These are phyloP conservation scores for Hippophae rhamnoides DNA, from an alignment of 306 rosid species.

Conservation along the genomic window DNA sequence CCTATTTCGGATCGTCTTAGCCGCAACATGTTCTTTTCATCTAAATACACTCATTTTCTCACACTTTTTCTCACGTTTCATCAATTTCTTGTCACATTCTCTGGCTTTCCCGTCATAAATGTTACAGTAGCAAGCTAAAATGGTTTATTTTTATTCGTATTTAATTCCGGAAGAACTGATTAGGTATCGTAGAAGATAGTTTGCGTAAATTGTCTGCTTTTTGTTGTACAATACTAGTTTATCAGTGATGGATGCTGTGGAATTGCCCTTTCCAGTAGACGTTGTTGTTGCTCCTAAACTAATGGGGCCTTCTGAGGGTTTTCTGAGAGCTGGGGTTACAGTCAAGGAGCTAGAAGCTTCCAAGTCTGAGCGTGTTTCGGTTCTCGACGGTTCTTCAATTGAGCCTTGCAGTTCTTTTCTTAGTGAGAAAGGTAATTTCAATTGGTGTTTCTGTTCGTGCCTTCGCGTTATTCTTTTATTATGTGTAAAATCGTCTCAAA, in stretches of 20 bases:
- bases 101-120: background rate
- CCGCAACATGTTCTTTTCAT: slow-evolving; percentile 50
- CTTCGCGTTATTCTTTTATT: background rate
- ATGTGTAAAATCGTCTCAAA: too few relatives aligned
- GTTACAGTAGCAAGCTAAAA: background rate
- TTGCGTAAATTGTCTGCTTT: background rate
- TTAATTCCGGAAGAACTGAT: slow-evolving; percentile 6
- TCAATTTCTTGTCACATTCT: background rate
- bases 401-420: slow-evolving; percentile 29
- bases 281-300: slow-evolving; percentile 34
- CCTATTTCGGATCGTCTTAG: slow-evolving; percentile 32
- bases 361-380: slow-evolving; percentile 26
- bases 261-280: slow-evolving; percentile 41
- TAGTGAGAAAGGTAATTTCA: slow-evolving; percentile 26
- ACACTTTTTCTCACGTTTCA: slow-evolving; percentile 11
- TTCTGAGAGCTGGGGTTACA: slow-evolving; percentile 32
- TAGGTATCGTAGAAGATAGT: slow-evolving; percentile 17
- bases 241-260: slow-evolving; percentile 49
- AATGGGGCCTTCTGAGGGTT: slow-evolving; percentile 47
- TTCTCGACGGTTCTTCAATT: slow-evolving; percentile 20
- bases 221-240: slow-evolving; percentile 14
- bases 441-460: background rate
- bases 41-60: slow-evolving; percentile 25
- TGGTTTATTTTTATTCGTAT: slow-evolving; percentile 6
- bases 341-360: slow-evolving; percentile 40